These are phyloP conservation scores for Solanum appendiculatum DNA, from an alignment of 257 asterid species.

Conservation along the genomic window DNA sequence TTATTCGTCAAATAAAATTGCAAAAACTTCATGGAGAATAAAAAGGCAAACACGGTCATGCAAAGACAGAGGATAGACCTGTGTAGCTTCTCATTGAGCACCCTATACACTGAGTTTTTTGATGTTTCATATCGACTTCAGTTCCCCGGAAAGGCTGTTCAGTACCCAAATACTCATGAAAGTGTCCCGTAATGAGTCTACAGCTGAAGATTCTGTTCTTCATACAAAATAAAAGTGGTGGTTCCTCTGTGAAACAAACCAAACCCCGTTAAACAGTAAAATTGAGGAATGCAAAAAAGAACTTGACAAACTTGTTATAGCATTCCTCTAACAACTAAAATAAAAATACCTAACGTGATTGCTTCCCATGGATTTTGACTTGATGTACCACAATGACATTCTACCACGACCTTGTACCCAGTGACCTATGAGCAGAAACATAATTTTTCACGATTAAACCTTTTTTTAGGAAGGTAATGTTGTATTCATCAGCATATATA, in stretches of 20 bases:
- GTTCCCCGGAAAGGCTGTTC: background rate
- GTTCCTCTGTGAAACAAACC: no score
- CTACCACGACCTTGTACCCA: background rate
- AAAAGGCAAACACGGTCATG: background rate
- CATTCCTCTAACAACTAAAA: no score
- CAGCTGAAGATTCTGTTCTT: no score
- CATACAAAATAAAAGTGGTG: background rate
- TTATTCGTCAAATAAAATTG: no score
- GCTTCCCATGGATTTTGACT: background rate
- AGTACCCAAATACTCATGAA: background rate
- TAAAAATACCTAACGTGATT: background rate
- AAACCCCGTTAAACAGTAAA: no score
- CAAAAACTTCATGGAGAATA: no score
- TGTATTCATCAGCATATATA: no score
- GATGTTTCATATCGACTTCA: background rate
- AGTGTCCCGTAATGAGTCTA: no score
- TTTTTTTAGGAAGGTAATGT: no score
- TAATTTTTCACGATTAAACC: background rate
- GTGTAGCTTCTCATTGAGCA: background rate
- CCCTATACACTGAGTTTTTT: background rate
- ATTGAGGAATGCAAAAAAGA: no score
- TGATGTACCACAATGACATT: background rate
- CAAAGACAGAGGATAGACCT: background rate
- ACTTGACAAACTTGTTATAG: background rate
- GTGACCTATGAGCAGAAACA: background rate